Conservation (phyloP, 148 eudicot species). For the Camellia lanceoleosa region DNA sequence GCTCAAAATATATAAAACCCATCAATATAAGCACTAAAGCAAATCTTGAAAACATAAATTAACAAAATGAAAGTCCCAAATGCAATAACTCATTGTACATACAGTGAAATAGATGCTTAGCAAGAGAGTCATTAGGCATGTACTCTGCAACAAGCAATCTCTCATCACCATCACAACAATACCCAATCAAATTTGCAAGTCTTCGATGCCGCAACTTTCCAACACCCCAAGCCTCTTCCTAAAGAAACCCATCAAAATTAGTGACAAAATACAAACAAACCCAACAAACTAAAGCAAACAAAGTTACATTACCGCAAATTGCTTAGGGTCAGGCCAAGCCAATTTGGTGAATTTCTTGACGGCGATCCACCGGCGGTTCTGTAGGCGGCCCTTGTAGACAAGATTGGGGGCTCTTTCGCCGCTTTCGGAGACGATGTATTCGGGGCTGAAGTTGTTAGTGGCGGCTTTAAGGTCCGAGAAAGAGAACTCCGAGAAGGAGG, state of each 20-base stretch:
- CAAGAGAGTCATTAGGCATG: conserved; percentile 95
- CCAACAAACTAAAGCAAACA: not conserved
- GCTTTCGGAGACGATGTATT: conserved; percentile 68
- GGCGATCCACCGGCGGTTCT: conserved; percentile 70
- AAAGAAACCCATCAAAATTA: not conserved
- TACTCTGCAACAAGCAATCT: conserved; percentile 90
- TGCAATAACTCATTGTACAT: conserved; percentile 16
- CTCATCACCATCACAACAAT: conserved; percentile 93
- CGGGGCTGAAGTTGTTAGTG: conserved; percentile 62
- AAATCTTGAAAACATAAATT: not conserved
- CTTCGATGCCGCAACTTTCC: conserved; percentile 68
- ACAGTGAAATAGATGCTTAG: conserved; percentile 96
- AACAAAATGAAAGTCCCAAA: not conserved
- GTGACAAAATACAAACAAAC: not conserved
- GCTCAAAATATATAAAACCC: not conserved
- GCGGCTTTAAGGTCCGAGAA: conserved; percentile 63
- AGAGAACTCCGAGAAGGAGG: conserved; percentile 58
- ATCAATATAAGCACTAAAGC: not conserved
- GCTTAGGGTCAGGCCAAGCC: conserved; percentile 86
- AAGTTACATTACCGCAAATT: conserved; percentile 53
- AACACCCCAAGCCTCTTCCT: conserved; percentile 95
- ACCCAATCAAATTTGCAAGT: conserved; percentile 88
- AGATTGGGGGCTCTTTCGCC: conserved; percentile 72
- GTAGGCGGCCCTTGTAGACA: conserved; percentile 69
- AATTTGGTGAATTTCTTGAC: conserved; percentile 73